phyloP scores from a whole-genome alignment of 1,139 yeast genomes.

The Suhomyces coccinellae region DNA sequence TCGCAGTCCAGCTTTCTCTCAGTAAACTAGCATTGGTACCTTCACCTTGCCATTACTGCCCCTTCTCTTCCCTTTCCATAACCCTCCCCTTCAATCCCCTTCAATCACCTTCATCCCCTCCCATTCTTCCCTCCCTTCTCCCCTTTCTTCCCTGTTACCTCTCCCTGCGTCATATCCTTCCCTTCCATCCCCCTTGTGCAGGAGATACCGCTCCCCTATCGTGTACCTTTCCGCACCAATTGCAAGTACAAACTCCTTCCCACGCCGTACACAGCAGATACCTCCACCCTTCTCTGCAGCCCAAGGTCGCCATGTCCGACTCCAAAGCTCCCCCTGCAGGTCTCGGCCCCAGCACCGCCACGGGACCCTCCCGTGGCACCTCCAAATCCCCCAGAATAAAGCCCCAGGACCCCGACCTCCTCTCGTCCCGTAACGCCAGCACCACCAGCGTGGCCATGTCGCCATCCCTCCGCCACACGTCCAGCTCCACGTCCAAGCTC shows the following conservation, averaged over 20 bases:
- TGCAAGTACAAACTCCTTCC: neutral
- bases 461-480: constrained; percentile 13
- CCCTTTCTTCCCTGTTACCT: neutral
- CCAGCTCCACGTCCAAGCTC: constrained; percentile 12
- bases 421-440: constrained; percentile 9
- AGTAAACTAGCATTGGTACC: too few species aligned
- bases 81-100: too few species aligned
- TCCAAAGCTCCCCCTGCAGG: constrained; percentile 1
- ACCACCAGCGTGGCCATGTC: constrained; percentile 14
- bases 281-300: neutral
- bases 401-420: constrained; percentile 6
- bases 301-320: constrained; percentile 1
- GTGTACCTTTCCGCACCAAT: neutral
- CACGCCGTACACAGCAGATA: neutral
- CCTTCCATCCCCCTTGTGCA: neutral
- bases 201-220: neutral
- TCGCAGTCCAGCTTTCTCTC: too few species aligned
- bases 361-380: constrained; percentile 6
- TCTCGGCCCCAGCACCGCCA: neutral
- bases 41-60: too few species aligned
- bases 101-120: neutral
- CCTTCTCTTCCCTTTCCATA: too few species aligned
- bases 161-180: neutral
- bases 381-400: constrained; percentile 9
- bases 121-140: neutral